These are phyloP conservation scores for Cladosporium phlei DNA, from an alignment of 2,329 filamentous ascomycete genomes.

Conservation along the genomic window DNA sequence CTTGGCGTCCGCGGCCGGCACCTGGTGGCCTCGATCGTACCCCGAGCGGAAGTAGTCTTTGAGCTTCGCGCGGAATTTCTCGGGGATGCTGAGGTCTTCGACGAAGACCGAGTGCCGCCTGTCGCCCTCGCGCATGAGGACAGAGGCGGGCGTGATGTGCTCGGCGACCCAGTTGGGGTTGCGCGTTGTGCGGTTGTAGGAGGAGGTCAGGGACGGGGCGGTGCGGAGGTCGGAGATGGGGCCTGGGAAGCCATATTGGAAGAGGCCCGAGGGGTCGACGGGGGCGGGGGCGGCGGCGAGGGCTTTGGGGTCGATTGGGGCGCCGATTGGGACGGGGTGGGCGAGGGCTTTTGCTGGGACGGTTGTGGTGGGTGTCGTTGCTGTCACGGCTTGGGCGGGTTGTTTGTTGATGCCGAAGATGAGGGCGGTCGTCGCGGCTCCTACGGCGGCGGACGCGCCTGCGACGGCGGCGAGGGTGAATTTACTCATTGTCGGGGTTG, in stretches of 20 bases:
- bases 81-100: slow-evolving; percentile 75
- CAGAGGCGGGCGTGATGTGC: slow-evolving; percentile 87
- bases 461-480: slow-evolving; percentile 47
- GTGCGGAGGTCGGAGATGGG: slow-evolving; percentile 77
- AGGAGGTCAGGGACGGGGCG: slow-evolving; percentile 72
- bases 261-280: slow-evolving; percentile 49
- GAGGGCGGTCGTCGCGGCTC: slow-evolving; percentile 46
- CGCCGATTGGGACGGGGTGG: slow-evolving; percentile 23
- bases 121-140: slow-evolving; percentile 70
- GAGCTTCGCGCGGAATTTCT: slow-evolving; percentile 81
- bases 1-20: slow-evolving; percentile 91
- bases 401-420: slow-evolving; percentile 36
- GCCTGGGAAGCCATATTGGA: slow-evolving; percentile 73
- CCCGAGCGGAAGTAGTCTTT: slow-evolving; percentile 93
- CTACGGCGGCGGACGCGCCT: slow-evolving; percentile 44
- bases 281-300: slow-evolving; percentile 24
- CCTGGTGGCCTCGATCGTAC: slow-evolving; percentile 94
- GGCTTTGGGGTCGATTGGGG: slow-evolving; percentile 18
- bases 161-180: slow-evolving; percentile 92
- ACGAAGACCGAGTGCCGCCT: slow-evolving; percentile 76
- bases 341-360: slow-evolving; percentile 24
- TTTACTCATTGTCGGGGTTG: slow-evolving; percentile 41
- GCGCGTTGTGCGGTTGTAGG: slow-evolving; percentile 82
- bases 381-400: slow-evolving; percentile 24
- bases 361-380: slow-evolving; percentile 29